phyloP scores from a whole-genome alignment of 108 stramenopile species.

The Nannochloropsis oceanica region DNA sequence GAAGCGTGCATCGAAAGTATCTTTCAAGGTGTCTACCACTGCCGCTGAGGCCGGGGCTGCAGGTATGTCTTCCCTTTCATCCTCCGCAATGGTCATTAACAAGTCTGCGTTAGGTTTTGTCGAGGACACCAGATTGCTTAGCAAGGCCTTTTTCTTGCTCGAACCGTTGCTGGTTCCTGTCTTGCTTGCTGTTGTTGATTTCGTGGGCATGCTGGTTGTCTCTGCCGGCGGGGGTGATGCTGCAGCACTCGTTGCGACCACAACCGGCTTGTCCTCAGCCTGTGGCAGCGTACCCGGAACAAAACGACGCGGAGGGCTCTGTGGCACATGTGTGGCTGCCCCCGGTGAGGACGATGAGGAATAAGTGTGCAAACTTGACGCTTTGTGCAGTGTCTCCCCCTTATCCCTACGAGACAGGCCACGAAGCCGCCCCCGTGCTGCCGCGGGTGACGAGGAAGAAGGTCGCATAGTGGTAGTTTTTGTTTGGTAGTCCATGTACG shows the following conservation, averaged over 20 bases:
- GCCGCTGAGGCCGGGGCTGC: too few relatives aligned
- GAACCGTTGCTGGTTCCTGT: neutral
- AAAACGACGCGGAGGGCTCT: neutral
- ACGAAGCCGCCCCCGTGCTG: neutral
- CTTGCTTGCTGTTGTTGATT: neutral
- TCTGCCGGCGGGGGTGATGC: neutral
- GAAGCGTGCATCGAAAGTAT: too few relatives aligned
- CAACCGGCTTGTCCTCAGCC: neutral
- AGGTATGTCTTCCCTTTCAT: too few relatives aligned
- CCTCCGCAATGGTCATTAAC: too few relatives aligned
- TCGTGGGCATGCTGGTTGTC: neutral
- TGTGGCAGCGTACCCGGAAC: neutral
- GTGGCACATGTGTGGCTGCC: neutral
- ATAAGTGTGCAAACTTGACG: neutral
- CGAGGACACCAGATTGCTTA: neutral
- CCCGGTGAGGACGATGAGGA: neutral
- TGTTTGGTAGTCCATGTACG: neutral
- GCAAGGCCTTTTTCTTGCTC: neutral
- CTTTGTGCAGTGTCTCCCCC: neutral
- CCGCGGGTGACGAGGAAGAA: neutral
- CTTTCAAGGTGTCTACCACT: too few relatives aligned
- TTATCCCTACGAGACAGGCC: neutral
- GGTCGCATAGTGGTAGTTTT: neutral
- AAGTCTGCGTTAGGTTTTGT: neutral
- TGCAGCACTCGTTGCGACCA: neutral